A percentile compares a stretch with the other conserved stretches of the same genome.
These are phyloP conservation scores for Hylodesmum podocarpum DNA, from an alignment of 306 rosid genomes.

Conservation along the genomic window DNA sequence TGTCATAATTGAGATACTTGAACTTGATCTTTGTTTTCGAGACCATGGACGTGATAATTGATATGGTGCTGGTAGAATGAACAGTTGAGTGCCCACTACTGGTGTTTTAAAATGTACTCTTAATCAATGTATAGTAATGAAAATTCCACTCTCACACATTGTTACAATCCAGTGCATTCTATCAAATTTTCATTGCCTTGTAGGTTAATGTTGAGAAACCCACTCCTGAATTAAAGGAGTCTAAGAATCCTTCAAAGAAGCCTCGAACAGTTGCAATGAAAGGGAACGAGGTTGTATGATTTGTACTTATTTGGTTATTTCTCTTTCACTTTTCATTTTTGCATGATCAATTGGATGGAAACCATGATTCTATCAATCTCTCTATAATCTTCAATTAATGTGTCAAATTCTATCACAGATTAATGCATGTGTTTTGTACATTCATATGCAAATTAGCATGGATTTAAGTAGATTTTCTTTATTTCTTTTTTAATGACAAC, in stretches of 20 bases:
- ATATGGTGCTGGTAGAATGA: background rate
- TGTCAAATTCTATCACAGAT: background rate
- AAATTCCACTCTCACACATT: background rate
- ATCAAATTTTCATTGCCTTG: background rate
- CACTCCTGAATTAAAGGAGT: background rate
- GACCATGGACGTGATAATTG: too few relatives aligned
- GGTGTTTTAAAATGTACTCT: background rate
- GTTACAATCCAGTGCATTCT: background rate
- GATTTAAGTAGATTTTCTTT: too few relatives aligned
- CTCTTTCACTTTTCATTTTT: background rate
- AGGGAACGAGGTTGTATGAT: background rate
- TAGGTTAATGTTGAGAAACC: background rate
- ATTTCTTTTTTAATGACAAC: background rate
- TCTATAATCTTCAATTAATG: background rate
- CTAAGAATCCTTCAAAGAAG: too few relatives aligned
- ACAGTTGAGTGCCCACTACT: background rate
- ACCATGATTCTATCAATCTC: background rate
- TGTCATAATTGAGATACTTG: too few relatives aligned
- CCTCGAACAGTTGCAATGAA: background rate
- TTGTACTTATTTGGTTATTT: background rate
- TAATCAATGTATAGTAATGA: background rate
- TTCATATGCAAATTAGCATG: too few relatives aligned
- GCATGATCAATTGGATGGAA: background rate
- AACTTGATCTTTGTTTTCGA: too few relatives aligned
- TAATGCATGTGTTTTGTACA: background rate